A percentile compares a stretch with the other conserved stretches of the same genome.
Evolutionary conservation across 2,329 filamentous ascomycete genomes (phyloP).

Genomic region (Ceratocystis harringtonii): DNA sequence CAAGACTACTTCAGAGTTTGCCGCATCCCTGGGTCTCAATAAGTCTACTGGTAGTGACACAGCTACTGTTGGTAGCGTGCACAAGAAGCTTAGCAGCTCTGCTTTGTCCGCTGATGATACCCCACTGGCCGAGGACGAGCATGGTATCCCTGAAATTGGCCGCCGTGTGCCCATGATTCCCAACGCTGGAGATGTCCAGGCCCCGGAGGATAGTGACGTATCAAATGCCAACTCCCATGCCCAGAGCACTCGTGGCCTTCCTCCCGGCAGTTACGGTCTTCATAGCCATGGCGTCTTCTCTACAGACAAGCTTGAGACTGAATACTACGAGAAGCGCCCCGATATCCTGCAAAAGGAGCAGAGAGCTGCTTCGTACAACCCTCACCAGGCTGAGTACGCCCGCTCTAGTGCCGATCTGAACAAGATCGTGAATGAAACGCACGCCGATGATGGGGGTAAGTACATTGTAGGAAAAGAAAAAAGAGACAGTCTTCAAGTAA

Average conservation of each 20-base stretch:
- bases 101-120: conserved; percentile 33
- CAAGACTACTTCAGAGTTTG: conserved; percentile 76
- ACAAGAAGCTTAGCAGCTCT: conserved; percentile 34
- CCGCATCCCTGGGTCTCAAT: conserved; percentile 72
- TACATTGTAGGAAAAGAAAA: not conserved
- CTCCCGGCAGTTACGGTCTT: conserved; percentile 82
- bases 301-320: conserved; percentile 72
- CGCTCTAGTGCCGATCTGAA: conserved; percentile 84
- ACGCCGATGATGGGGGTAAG: conserved; percentile 17
- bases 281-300: conserved; percentile 70
- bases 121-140: conserved; percentile 51
- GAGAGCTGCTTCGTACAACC: conserved; percentile 40
- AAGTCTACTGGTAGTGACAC: conserved; percentile 27
- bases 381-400: conserved; percentile 52
- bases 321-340: conserved; percentile 86
- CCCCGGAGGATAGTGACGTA: conserved; percentile 38
- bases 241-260: conserved; percentile 54
- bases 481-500: not conserved
- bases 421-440: conserved; percentile 65
- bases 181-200: conserved; percentile 87
- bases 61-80: conserved; percentile 32
- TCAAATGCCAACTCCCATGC: conserved; percentile 51
- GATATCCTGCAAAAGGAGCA: conserved; percentile 64
- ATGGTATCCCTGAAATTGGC: conserved; percentile 85
- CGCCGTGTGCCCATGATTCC: conserved; percentile 87